These are phyloP conservation scores for Globisporangium iwayamae DNA, from an alignment of 352 stramenopile genomes.

Conservation along the genomic window DNA sequence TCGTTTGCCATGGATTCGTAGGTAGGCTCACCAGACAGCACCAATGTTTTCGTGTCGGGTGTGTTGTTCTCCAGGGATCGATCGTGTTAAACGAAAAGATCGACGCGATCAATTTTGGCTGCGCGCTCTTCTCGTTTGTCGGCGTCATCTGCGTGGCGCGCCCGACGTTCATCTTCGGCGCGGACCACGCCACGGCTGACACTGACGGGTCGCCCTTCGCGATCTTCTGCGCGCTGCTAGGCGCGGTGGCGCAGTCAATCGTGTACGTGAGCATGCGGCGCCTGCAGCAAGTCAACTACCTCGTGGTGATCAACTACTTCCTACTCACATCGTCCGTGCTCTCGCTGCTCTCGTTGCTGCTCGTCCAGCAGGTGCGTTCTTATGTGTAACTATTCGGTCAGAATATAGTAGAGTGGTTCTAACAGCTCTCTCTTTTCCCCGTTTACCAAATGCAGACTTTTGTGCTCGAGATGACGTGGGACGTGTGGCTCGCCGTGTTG, in stretches of 20 bases:
- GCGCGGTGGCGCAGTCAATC: constrained; percentile 20
- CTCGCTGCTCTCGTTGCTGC: constrained; percentile 26
- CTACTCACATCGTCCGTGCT: constrained; percentile 28
- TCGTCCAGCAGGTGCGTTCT: constrained; percentile 21
- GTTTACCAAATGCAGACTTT: constrained; percentile 13
- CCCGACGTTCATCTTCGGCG: constrained; percentile 31
- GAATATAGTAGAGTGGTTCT: not conserved
- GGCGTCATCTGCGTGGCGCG: constrained; percentile 33
- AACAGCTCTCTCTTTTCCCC: not conserved
- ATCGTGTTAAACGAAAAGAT: constrained; percentile 31
- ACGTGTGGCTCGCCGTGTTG: constrained; percentile 23
- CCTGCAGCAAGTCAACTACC: constrained; percentile 30
- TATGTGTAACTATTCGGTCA: not conserved
- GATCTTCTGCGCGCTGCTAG: constrained; percentile 24
- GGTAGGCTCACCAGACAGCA: not conserved
- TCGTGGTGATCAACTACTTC: constrained; percentile 43
- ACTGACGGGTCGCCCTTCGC: constrained; percentile 26
- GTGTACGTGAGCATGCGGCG: constrained; percentile 33
- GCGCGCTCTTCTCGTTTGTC: constrained; percentile 32
- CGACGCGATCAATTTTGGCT: constrained; percentile 28
- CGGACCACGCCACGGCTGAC: not conserved
- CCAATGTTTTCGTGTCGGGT: not conserved
- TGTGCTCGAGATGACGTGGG: constrained; percentile 8
- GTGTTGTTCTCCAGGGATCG: constrained; percentile 18
- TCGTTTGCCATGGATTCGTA: not conserved